A percentile compares a stretch with the other conserved stretches of the same genome.
Evolutionary conservation across 768 basidiomycete species (phyloP).

Genomic region (Asterophora parasitica): DNA sequence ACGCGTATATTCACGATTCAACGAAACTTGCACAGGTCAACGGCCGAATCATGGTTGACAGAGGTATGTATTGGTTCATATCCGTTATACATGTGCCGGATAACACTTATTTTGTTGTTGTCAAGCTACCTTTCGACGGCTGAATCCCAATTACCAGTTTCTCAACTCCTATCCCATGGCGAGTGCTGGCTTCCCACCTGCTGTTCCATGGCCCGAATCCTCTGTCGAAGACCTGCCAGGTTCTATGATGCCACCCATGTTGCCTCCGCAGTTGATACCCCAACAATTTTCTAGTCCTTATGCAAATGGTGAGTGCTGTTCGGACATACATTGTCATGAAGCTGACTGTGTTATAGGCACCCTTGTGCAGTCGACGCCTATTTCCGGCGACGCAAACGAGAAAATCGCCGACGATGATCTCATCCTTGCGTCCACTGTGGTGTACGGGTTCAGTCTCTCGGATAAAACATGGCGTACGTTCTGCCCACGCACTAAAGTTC

Average conservation of each 20-base stretch:
- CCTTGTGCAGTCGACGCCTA: slow-evolving; percentile 16
- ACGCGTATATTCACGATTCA: neutral
- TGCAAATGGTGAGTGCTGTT: slow-evolving; percentile 7
- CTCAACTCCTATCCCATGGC: slow-evolving; percentile 19
- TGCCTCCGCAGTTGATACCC: neutral
- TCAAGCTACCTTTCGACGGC: slow-evolving; percentile 43
- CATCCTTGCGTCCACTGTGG: slow-evolving; percentile 49
- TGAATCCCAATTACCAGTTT: slow-evolving; percentile 47
- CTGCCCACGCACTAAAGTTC: neutral
- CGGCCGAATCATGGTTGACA: slow-evolving; percentile 59
- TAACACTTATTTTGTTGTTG: neutral
- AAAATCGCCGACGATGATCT: slow-evolving; percentile 50
- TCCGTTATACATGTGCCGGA: neutral
- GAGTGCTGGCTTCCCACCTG: neutral
- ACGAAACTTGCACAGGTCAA: slow-evolving; percentile 33
- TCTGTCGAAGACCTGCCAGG: slow-evolving; percentile 1
- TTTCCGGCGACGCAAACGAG: slow-evolving; percentile 12
- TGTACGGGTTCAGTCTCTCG: slow-evolving; percentile 58
- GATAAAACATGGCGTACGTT: slow-evolving; percentile 57
- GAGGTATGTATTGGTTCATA: slow-evolving; percentile 28
- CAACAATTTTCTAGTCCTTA: no score
- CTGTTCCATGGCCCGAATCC: neutral
- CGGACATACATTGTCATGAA: neutral
- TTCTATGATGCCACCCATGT: no score
- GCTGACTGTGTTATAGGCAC: slow-evolving; percentile 10